Evolutionary conservation across 2,329 filamentous ascomycete genomes (phyloP).

Genomic region (Apiospora malaysiana): DNA sequence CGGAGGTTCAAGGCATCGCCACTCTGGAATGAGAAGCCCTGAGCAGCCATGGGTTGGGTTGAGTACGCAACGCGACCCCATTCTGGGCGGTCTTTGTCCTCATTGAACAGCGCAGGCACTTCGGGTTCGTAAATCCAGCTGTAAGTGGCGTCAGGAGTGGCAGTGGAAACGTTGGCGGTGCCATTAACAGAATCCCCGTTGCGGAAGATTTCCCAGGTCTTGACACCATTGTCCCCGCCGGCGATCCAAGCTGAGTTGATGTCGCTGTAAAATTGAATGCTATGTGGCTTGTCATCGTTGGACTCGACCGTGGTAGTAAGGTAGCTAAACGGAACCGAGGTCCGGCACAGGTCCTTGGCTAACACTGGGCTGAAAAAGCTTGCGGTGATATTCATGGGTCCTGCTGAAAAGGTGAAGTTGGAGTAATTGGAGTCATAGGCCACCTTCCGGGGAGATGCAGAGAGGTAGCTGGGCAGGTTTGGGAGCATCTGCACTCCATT

Average conservation of each 20-base stretch:
- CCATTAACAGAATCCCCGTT: conserved; percentile 41
- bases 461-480: conserved; percentile 39
- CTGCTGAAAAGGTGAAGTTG: conserved; percentile 49
- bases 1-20: conserved; percentile 49
- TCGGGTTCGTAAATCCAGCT: conserved; percentile 65
- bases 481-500: conserved; percentile 49
- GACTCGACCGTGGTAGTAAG: conserved; percentile 72
- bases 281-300: conserved; percentile 48
- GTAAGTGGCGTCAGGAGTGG: conserved; percentile 71
- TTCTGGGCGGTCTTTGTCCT: conserved; percentile 63
- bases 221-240: conserved; percentile 67
- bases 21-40: conserved; percentile 32
- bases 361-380: conserved; percentile 77
- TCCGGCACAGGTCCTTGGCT: conserved; percentile 76
- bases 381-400: conserved; percentile 45
- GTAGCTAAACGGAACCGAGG: conserved; percentile 81
- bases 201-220: conserved; percentile 70
- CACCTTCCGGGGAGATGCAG: conserved; percentile 46
- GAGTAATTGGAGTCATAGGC: conserved; percentile 53
- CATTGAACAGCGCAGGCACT: conserved; percentile 75
- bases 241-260: conserved; percentile 80
- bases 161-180: conserved; percentile 52
- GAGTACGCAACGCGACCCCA: conserved; percentile 74
- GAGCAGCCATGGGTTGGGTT: conserved; percentile 44
- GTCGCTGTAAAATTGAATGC: conserved; percentile 69